Evolutionary conservation across 164 flowering plant genomes (phyloP), one percentile per base, ranked within the genome.

Genomic region (grape (Vitis vinifera)): DNA sequence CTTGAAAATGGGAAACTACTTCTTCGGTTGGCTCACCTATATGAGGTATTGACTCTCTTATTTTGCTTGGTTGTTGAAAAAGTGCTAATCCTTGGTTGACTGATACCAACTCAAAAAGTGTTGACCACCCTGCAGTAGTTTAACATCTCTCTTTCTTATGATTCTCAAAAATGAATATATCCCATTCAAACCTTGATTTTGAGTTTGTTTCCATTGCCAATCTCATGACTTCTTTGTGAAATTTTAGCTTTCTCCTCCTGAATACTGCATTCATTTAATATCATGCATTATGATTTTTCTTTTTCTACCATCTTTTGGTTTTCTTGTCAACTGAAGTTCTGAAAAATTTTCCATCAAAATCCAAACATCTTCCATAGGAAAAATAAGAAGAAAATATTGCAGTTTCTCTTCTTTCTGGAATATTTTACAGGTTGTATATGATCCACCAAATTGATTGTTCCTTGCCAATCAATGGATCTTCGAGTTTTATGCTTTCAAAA

Each of bases 21-120:
- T 62, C 87, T 95, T 57, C 91, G 98, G 58, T 77, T 95, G 71
- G 99, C 99, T 30, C 98, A 95, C 79, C 72, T 95, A 70, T 95
- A 85, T 47, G 98, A 95, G 99, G 99, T 95, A 23, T 63, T 52
- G 47, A 31, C 65, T 62, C 68, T 55, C 61, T 10, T 51, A 3
- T 52, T 30, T 44, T 37, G 13, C 56, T 56, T 29, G 23, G 15
- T 13, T 13, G 15, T 65, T 10, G 8, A 48, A 2, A 44, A 5
- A 8, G 17, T 55, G 62, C 13, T 55, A 13, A 31, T 55, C 19
- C 69, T 37, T 44, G 10, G 30, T 37, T 1, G 23, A 63, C 10
- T 44, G 16, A 58, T 58, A 13, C 12, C 9, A 12, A 58, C 56
- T 61, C 50, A 10, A 19, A 60, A 51, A 19, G 16, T 52, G 11